Percentiles rank a stretch among this genome's conserved stretches.
phyloP scores from a whole-genome alignment of 2,329 filamentous ascomycete species.

The Aspergillus aculeatus region DNA sequence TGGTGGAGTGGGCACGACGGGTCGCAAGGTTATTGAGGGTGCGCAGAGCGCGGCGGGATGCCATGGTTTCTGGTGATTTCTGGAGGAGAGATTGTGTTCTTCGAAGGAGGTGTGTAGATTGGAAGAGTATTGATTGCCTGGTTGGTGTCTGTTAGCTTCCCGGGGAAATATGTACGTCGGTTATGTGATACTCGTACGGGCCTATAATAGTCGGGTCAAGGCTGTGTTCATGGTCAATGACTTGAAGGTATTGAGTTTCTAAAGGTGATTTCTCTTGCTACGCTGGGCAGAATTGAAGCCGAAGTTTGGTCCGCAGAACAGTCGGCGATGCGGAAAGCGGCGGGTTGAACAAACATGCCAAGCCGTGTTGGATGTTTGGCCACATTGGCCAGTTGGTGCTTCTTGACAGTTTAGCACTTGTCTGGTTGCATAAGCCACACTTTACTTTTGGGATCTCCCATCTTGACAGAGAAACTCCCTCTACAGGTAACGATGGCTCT shows the following conservation, averaged over 20 bases:
- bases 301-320: slow-evolving; percentile 1
- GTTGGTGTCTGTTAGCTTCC: neutral
- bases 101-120: neutral
- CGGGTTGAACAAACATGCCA: slow-evolving; percentile 19
- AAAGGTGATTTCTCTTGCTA: neutral
- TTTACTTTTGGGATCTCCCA: neutral
- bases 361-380: slow-evolving; percentile 2
- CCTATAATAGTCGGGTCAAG: neutral
- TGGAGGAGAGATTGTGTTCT: neutral
- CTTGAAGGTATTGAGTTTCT: neutral
- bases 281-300: slow-evolving; percentile 5
- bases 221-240: slow-evolving; percentile 1
- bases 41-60: slow-evolving; percentile 6
- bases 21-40: slow-evolving; percentile 2
- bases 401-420: too few species aligned
- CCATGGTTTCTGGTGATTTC: neutral
- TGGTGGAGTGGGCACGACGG: slow-evolving; percentile 40
- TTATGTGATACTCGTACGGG: neutral
- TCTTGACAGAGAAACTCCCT: neutral
- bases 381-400: neutral
- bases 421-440: neutral
- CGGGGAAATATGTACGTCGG: neutral
- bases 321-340: neutral
- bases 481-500: neutral
- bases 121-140: neutral